Conservation (phyloP, 1,284 basidiomycete species). For the Termitomyces sp. region DNA sequence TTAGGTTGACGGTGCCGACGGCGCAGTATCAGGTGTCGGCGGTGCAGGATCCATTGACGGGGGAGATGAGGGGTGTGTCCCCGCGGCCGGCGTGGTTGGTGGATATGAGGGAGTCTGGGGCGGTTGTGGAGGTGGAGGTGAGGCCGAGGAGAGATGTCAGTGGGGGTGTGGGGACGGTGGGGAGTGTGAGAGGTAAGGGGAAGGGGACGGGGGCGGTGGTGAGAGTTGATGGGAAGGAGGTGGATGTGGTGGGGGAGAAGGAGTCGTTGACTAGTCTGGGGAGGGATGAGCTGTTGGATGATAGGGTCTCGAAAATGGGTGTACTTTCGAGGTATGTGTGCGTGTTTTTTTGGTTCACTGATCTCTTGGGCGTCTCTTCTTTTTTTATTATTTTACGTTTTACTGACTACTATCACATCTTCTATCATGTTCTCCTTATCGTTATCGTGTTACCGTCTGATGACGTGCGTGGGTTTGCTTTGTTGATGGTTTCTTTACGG, state of each 20-base stretch:
- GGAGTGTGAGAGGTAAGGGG: constrained; percentile 8
- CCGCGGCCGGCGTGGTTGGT: constrained; percentile 73
- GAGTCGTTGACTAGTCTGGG: constrained; percentile 63
- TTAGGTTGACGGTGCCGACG: constrained; percentile 78
- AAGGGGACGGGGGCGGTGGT: constrained; percentile 20
- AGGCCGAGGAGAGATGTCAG: constrained; percentile 15
- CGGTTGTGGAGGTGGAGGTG: constrained; percentile 26
- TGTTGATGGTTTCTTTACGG: constrained; percentile 4
- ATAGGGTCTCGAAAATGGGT: constrained; percentile 55
- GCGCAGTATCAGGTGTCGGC: constrained; percentile 71
- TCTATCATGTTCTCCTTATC: background rate
- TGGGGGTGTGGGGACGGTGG: constrained; percentile 17
- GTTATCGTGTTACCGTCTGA: background rate
- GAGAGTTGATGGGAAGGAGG: constrained; percentile 48
- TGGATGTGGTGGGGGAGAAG: constrained; percentile 68
- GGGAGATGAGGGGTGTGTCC: constrained; percentile 57
- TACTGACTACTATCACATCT: background rate
- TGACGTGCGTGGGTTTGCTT: constrained; percentile 8
- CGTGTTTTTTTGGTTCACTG: constrained; percentile 9
- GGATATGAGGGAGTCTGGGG: constrained; percentile 64
- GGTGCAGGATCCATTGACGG: constrained; percentile 77
- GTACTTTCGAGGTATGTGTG: constrained; percentile 61
- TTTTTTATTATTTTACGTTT: background rate
- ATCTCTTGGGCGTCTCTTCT: background rate
- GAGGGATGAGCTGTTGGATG: constrained; percentile 68